Evolutionary conservation across 169 alveolate species (phyloP).

Genomic region (Blepharisma undulans): DNA sequence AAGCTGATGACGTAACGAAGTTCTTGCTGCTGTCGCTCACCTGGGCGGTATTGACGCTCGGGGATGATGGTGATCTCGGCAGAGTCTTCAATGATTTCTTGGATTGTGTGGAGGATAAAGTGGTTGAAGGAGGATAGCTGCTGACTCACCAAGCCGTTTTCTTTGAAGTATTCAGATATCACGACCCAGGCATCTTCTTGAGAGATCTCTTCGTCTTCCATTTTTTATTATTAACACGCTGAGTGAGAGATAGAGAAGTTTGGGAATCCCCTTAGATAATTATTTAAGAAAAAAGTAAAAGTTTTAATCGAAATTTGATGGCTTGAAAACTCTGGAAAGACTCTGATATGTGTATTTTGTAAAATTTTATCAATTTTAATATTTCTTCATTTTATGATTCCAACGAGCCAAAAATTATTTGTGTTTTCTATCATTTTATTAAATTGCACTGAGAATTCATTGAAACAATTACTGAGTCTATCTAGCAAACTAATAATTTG

Average conservation of each 20-base stretch:
- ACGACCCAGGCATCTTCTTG: slow-evolving; percentile 91
- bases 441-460: too few relatives aligned
- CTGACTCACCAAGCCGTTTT: slow-evolving; percentile 95
- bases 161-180: slow-evolving; percentile 83
- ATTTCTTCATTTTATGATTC: too few relatives aligned
- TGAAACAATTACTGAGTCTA: too few relatives aligned
- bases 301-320: too few relatives aligned
- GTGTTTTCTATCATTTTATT: too few relatives aligned
- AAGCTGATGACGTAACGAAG: slow-evolving; percentile 89
- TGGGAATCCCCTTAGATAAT: neutral
- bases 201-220: slow-evolving; percentile 67
- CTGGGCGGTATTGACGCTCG: slow-evolving; percentile 88
- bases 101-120: slow-evolving; percentile 92
- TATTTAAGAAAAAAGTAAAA: too few relatives aligned
- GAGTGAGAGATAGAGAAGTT: neutral
- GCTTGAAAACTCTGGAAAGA: too few relatives aligned
- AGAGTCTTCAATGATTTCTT: slow-evolving; percentile 94
- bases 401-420: too few relatives aligned
- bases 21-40: slow-evolving; percentile 79
- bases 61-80: slow-evolving; percentile 89
- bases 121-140: slow-evolving; percentile 96
- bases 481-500: too few relatives aligned
- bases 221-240: neutral
- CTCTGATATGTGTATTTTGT: too few relatives aligned
- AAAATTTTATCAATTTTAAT: too few relatives aligned